Evolutionary conservation across 352 stramenopile genomes (phyloP).

Genomic region (Globisporangium irregulare): DNA sequence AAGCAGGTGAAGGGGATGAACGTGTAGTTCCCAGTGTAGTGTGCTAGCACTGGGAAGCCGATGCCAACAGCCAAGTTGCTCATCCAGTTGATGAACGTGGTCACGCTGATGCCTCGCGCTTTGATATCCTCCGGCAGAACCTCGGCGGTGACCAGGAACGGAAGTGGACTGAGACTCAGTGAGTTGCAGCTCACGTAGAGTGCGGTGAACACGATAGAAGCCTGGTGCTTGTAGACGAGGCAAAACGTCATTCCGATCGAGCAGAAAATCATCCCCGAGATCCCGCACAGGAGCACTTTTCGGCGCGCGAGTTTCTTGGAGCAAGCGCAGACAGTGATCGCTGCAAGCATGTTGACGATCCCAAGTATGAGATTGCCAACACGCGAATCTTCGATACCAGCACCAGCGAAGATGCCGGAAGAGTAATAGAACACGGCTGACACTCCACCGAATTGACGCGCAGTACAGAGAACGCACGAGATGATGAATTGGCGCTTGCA

Average conservation of each 20-base stretch:
- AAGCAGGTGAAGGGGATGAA: conserved; percentile 38
- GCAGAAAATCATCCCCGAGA: conserved; percentile 34
- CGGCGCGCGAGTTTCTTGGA: conserved; percentile 34
- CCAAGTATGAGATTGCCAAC: conserved; percentile 31
- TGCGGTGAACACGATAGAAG: conserved; percentile 27
- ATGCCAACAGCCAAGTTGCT: conserved; percentile 36
- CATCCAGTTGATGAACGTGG: conserved; percentile 38
- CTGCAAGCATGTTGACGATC: conserved; percentile 26
- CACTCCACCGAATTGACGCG: conserved; percentile 36
- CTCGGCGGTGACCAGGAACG: conserved; percentile 37
- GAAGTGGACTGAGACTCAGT: conserved; percentile 34
- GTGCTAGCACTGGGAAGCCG: conserved; percentile 29
- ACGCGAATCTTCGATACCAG: conserved; percentile 37
- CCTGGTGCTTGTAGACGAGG: conserved; percentile 25
- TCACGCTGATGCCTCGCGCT: conserved; percentile 31
- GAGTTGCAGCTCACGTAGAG: conserved; percentile 37
- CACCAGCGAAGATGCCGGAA: conserved; percentile 31
- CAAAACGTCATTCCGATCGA: conserved; percentile 32
- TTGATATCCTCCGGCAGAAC: conserved; percentile 43
- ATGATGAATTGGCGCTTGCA: conserved; percentile 36
- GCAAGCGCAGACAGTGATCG: conserved; percentile 24
- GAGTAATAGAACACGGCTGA: conserved; percentile 48
- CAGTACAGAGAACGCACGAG: conserved; percentile 30
- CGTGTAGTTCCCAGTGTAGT: conserved; percentile 30
- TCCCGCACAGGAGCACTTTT: conserved; percentile 25